phyloP scores from a whole-genome alignment of 805 yeast species.

The Myxozyma neotropica region DNA sequence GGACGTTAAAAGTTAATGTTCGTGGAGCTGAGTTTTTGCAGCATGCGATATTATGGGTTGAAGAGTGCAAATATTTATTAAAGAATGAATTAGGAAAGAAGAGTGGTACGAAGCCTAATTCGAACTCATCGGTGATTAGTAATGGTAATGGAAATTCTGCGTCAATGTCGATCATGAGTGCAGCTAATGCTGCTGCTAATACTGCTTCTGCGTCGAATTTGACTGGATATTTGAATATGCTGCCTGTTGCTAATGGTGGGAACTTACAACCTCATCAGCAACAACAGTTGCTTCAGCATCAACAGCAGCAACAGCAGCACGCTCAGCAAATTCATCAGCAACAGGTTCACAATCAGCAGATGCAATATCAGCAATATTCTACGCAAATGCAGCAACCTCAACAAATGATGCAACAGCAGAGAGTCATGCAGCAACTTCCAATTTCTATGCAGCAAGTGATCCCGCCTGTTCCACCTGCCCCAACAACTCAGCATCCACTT shows the following conservation, averaged over 20 bases:
- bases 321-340: not conserved
- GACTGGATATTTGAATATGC: not conserved
- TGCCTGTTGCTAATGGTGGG: not conserved
- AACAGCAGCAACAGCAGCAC: constrained; percentile 3
- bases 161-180: not conserved
- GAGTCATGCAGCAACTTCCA: constrained; percentile 14
- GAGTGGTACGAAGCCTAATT: not conserved
- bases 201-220: constrained; percentile 1
- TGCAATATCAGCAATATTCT: not conserved
- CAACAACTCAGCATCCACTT: constrained; percentile 20
- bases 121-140: not conserved
- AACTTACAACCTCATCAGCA: not conserved
- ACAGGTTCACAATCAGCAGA: not conserved
- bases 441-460: constrained; percentile 25
- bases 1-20: constrained; percentile 36
- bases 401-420: constrained; percentile 13
- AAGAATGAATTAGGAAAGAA: constrained; percentile 27
- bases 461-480: constrained; percentile 22
- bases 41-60: constrained; percentile 38
- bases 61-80: constrained; percentile 35
- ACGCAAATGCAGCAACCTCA: constrained; percentile 10
- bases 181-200: not conserved
- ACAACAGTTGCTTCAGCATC: not conserved
- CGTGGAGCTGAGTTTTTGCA: constrained; percentile 39
- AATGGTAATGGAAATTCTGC: constrained; percentile 1